Evolutionary conservation across 352 stramenopile species (phyloP), one percentile per base, ranked within the genome.

Genomic region (Blastocystis sp.): DNA sequence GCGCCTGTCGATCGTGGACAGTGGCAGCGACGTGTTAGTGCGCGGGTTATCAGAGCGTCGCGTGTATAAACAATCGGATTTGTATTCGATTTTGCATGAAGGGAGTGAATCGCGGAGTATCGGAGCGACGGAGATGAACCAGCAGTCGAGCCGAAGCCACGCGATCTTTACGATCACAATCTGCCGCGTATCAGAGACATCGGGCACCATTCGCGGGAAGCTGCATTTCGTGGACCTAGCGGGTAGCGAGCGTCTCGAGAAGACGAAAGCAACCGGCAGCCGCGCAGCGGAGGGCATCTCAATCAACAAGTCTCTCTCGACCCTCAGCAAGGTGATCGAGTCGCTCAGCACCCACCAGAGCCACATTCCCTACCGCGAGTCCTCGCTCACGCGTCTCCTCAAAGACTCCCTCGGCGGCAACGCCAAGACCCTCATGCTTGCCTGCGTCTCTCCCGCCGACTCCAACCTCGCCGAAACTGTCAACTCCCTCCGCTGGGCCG

Each of bases 121-220:
- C 71, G 95, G 92, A 4, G 92, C 93, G 1, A 99, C 96, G 0
- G 90, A 97, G 42, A 98, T 99, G 96, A 99, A 99, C 89, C 88
- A 91, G 32, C 94, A 95, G 84, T 97, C 92, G 49, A 97, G 93
- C 79, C 90, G 96, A 14, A 97, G 93, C 0, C 95, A 99, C 87
- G 94, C 94, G 4, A 95, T 99, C 29, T 99, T 98, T 86, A 97
- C 94, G 16, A 90, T 99, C 27, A 92, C 94, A 63, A 75, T 99
- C 51, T 91, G 97, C 81, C 92, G 92, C 51, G 53, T 87, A n/a
- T 36, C 61, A 16, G 88, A 78, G 14, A 49, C 88, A 8, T 81
- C 89, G 18, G 87, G 89, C 40, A 85, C 89, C 9, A 51, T 63
- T 18, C 53, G 42, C 11, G 88, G 88, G 8, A 90, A 90, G 69